phyloP scores from a whole-genome alignment of 352 stramenopile genomes.

The Globisporangium camurandrum region DNA sequence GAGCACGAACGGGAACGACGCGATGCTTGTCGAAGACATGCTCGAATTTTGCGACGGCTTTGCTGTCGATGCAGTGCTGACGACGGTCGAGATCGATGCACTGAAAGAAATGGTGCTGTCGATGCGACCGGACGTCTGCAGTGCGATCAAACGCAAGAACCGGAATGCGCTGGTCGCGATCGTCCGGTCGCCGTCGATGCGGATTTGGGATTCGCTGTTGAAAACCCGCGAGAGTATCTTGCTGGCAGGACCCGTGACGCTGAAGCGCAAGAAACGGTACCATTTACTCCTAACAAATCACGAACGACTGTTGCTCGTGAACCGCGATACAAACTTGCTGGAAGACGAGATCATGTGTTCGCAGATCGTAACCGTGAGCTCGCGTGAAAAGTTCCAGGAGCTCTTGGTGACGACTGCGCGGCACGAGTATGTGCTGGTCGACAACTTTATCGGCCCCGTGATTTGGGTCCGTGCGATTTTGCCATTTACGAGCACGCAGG shows the following conservation, averaged over 20 bases:
- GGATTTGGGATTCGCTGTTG: slow-evolving; percentile 74
- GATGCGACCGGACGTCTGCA: slow-evolving; percentile 68
- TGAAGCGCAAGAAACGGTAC: slow-evolving; percentile 82
- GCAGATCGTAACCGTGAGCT: slow-evolving; percentile 83
- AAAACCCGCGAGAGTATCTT: slow-evolving; percentile 81
- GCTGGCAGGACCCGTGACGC: slow-evolving; percentile 65
- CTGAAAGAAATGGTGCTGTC: slow-evolving; percentile 73
- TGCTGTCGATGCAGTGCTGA: slow-evolving; percentile 39
- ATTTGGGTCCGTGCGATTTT: slow-evolving; percentile 84
- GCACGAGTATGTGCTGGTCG: slow-evolving; percentile 70
- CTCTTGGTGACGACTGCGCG: slow-evolving; percentile 65
- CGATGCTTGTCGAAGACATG: slow-evolving; percentile 76
- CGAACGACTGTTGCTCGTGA: slow-evolving; percentile 80
- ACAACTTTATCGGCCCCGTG: slow-evolving; percentile 79
- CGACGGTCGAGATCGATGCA: slow-evolving; percentile 55
- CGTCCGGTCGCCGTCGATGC: slow-evolving; percentile 75
- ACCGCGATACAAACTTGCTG: slow-evolving; percentile 85
- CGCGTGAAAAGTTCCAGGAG: slow-evolving; percentile 69
- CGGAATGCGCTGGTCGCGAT: slow-evolving; percentile 78
- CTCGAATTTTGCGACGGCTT: slow-evolving; percentile 78
- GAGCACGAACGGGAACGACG: slow-evolving; percentile 48
- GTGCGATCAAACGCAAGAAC: slow-evolving; percentile 72
- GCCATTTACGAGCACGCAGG: slow-evolving; percentile 81
- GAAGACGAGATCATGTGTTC: slow-evolving; percentile 86
- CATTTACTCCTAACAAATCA: slow-evolving; percentile 80